Evolutionary conservation across 2,329 filamentous ascomycete species (phyloP).

Genomic region (Esteya vermicola): DNA sequence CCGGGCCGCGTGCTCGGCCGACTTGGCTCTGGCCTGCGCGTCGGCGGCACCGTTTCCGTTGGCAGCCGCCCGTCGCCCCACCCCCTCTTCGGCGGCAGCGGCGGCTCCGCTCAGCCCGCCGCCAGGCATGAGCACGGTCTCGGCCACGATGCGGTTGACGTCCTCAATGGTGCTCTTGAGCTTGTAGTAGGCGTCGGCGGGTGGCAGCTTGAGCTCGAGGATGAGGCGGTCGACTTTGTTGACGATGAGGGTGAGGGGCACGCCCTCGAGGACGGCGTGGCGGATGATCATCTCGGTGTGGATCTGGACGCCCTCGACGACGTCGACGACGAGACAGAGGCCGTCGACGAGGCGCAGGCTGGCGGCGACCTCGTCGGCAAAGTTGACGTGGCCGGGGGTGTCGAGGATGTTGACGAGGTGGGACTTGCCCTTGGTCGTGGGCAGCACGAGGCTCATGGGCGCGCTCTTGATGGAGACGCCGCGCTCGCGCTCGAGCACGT

Average conservation of each 20-base stretch:
- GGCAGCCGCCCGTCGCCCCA: too few relatives aligned
- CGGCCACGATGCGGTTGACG: slow-evolving; percentile 91
- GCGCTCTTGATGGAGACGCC: slow-evolving; percentile 85
- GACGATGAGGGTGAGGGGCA: slow-evolving; percentile 79
- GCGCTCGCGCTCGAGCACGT: slow-evolving; percentile 75
- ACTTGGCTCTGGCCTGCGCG: too few relatives aligned
- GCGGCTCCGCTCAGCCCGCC: too few relatives aligned
- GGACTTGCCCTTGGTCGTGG: slow-evolving; percentile 81
- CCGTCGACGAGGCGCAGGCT: slow-evolving; percentile 80
- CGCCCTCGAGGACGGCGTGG: slow-evolving; percentile 78
- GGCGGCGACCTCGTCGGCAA: slow-evolving; percentile 90
- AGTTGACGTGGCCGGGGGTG: slow-evolving; percentile 95
- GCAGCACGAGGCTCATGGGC: slow-evolving; percentile 86
- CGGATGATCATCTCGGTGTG: slow-evolving; percentile 97
- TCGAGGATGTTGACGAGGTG: slow-evolving; percentile 91
- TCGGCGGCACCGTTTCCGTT: too few relatives aligned
- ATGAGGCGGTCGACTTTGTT: slow-evolving; percentile 98
- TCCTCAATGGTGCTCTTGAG: slow-evolving; percentile 97
- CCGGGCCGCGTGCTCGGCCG: too few relatives aligned
- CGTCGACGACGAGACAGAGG: slow-evolving; percentile 84
- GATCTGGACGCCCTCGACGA: slow-evolving; percentile 96
- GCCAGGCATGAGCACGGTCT: too few relatives aligned
- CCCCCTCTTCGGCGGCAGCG: too few relatives aligned
- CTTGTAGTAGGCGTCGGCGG: slow-evolving; percentile 96
- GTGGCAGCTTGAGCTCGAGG: slow-evolving; percentile 83